phyloP scores from a whole-genome alignment of 257 asterid species.

The Ocimum tenuiflorum region DNA sequence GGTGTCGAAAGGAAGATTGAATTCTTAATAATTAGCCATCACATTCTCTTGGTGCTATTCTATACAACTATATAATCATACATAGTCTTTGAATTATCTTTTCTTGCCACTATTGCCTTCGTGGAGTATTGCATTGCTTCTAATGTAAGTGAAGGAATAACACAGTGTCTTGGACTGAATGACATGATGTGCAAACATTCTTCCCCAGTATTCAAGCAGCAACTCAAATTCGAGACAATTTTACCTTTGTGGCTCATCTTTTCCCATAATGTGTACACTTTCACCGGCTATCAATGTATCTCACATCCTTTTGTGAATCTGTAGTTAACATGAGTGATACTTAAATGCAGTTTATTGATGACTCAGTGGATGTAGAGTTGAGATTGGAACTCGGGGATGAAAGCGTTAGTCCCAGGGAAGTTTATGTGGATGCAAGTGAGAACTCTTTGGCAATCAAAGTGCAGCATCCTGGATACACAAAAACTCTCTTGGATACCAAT shows the following conservation, averaged over 20 bases:
- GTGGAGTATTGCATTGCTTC: background rate
- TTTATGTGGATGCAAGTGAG: conserved; percentile 69
- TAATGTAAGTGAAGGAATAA: background rate
- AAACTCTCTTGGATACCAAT: conserved; percentile 62
- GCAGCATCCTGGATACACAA: conserved; percentile 42
- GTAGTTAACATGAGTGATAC: conserved; percentile 3
- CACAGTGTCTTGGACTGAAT: background rate
- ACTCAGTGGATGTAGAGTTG: conserved; percentile 74
- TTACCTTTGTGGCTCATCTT: background rate
- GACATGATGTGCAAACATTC: background rate
- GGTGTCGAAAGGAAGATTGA: background rate
- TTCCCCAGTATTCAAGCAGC: background rate
- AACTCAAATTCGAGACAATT: background rate
- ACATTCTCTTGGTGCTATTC: background rate
- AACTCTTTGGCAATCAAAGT: conserved; percentile 58
- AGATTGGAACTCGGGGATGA: conserved; percentile 62
- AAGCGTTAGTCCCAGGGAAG: conserved; percentile 44
- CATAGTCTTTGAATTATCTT: background rate
- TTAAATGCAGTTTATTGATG: conserved; percentile 66
- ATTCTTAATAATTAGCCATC: background rate
- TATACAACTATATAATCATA: background rate
- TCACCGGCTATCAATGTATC: background rate
- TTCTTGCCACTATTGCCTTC: background rate
- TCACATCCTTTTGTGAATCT: background rate
- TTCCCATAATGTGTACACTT: background rate